Conservation (phyloP, 306 rosid genomes). For the Quercus robur region DNA sequence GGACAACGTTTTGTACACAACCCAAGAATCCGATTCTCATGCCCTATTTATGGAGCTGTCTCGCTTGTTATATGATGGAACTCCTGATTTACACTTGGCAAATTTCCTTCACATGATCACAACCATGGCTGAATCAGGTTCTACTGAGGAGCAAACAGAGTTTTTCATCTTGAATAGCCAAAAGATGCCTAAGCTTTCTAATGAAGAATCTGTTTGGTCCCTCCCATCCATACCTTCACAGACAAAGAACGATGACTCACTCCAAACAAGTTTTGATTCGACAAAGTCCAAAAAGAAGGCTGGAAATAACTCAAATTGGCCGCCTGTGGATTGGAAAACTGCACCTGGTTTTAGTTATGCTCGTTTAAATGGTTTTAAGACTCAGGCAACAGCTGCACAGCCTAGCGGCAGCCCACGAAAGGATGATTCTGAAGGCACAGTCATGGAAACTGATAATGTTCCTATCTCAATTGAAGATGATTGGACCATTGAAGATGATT, state of each 20-base stretch:
- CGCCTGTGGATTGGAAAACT: constrained; percentile 81
- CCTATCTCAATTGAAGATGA: constrained; percentile 37
- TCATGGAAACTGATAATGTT: constrained; percentile 25
- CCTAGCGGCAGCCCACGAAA: constrained; percentile 19
- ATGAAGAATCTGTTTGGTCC: constrained; percentile 75
- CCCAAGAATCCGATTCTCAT: constrained; percentile 62
- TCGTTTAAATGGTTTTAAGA: constrained; percentile 50
- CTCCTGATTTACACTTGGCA: constrained; percentile 61
- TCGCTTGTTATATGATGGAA: constrained; percentile 55
- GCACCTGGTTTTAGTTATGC: constrained; percentile 80
- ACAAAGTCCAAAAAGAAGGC: constrained; percentile 40
- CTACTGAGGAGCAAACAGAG: constrained; percentile 66
- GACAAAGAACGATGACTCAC: constrained; percentile 29
- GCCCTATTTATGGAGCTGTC: constrained; percentile 87
- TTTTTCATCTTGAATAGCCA: constrained; percentile 68
- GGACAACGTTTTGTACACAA: constrained; percentile 62
- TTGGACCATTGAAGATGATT: constrained; percentile 43
- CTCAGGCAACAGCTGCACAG: constrained; percentile 37
- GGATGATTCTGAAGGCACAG: constrained; percentile 32
- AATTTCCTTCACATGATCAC: constrained; percentile 89
- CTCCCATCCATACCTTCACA: constrained; percentile 35
- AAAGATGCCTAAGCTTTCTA: constrained; percentile 59
- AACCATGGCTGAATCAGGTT: constrained; percentile 70
- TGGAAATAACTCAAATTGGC: constrained; percentile 49
- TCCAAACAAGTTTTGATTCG: constrained; percentile 21